Percentiles rank a stretch among this genome's conserved stretches.
These are phyloP conservation scores for Sherardia arvensis DNA, from an alignment of 257 asterid species.

Conservation along the genomic window DNA sequence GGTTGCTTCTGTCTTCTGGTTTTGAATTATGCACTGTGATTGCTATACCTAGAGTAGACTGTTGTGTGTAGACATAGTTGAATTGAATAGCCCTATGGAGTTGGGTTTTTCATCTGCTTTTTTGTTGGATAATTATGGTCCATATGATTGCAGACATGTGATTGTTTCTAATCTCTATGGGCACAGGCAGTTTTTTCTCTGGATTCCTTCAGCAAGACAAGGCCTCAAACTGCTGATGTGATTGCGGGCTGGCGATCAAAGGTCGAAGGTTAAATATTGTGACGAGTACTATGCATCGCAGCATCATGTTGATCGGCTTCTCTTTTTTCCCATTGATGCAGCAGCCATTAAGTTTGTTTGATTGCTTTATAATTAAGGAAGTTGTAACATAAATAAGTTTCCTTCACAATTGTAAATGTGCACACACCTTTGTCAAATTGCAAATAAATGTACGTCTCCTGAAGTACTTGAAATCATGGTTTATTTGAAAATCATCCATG, in stretches of 20 bases:
- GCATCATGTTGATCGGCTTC: not conserved
- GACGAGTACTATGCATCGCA: not conserved
- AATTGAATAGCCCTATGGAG: not conserved
- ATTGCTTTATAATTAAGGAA: not conserved
- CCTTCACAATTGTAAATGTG: not conserved
- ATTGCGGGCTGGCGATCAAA: conserved; percentile 92
- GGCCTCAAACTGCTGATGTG: conserved; percentile 59
- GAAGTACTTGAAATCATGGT: not conserved
- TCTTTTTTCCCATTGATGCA: not conserved
- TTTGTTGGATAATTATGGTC: not conserved
- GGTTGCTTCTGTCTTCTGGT: not conserved
- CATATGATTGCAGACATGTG: not conserved
- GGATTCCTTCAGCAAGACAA: conserved; percentile 69
- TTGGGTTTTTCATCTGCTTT: not conserved
- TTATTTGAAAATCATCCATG: not conserved
- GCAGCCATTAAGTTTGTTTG: not conserved
- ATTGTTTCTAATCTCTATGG: conserved; percentile 8
- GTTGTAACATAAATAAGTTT: not conserved
- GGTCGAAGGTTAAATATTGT: conserved; percentile 43
- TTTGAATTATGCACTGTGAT: not conserved
- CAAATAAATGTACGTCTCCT: not conserved
- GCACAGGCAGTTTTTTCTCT: conserved; percentile 61
- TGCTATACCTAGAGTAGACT: not conserved
- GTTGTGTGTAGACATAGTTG: not conserved
- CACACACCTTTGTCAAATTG: not conserved